Evolutionary conservation across 2,329 filamentous ascomycete species (phyloP).

Genomic region (Coniochaeta prunicola): DNA sequence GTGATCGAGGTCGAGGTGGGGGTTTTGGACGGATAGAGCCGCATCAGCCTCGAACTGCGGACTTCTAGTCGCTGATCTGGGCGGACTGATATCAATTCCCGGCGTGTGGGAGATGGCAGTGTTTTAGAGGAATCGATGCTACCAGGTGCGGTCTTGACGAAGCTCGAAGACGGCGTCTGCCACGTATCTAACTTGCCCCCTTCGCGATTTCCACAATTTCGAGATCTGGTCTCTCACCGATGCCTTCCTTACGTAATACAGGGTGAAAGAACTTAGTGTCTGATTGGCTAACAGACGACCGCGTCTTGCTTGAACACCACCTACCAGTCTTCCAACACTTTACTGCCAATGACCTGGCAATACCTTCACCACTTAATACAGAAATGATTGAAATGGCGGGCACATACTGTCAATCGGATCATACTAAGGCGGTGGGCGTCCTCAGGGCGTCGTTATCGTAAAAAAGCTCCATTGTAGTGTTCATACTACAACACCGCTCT

Average conservation of each 20-base stretch:
- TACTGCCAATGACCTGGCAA: no score
- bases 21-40: neutral
- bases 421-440: no score
- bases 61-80: neutral
- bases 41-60: neutral
- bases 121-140: neutral
- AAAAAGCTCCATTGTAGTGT: no score
- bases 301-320: no score
- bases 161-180: neutral
- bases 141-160: neutral
- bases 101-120: neutral
- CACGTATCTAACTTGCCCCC: neutral
- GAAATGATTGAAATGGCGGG: no score
- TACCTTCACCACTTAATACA: no score
- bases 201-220: conserved; percentile 1
- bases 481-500: no score
- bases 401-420: no score
- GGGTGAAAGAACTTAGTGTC: neutral
- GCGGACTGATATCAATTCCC: neutral
- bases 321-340: no score
- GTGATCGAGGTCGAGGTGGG: neutral
- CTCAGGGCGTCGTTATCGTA: no score
- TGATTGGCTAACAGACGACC: neutral
- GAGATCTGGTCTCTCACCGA: conserved; percentile 3
- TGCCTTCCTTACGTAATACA: neutral